A percentile compares a stretch with the other conserved stretches of the same genome.
These are phyloP conservation scores for Hypoxylon sp. DNA, from an alignment of 2,329 filamentous ascomycete genomes.

Conservation along the genomic window DNA sequence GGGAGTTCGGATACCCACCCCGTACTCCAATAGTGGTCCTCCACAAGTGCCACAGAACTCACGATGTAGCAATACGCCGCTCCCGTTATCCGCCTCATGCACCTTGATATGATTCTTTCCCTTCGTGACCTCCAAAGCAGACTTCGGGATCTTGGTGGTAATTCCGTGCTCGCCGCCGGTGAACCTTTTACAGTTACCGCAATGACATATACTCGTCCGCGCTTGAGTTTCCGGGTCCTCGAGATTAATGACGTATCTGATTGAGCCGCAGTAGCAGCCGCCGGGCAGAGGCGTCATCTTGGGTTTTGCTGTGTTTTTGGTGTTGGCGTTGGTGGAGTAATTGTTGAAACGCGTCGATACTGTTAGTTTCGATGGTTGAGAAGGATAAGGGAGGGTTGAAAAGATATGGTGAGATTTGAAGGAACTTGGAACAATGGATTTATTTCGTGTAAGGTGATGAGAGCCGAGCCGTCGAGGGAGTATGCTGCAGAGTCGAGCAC, in stretches of 20 bases:
- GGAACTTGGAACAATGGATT: background rate
- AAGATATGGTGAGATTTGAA: background rate
- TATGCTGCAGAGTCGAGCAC: constrained; percentile 1
- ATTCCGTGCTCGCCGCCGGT: constrained; percentile 66
- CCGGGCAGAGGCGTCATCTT: constrained; percentile 48
- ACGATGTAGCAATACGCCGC: constrained; percentile 60
- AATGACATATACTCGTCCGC: constrained; percentile 66
- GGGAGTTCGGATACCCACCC: constrained; percentile 52
- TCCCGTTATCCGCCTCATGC: constrained; percentile 64
- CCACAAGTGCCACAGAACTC: constrained; percentile 68
- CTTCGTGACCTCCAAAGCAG: constrained; percentile 57
- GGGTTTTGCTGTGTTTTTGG: background rate
- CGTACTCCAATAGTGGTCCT: constrained; percentile 65
- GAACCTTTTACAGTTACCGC: constrained; percentile 66
- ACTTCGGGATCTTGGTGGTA: constrained; percentile 63
- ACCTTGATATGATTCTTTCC: constrained; percentile 55
- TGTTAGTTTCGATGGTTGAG: background rate
- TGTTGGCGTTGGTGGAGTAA: background rate
- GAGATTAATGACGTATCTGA: constrained; percentile 62
- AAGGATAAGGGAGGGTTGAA: background rate
- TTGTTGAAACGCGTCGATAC: background rate
- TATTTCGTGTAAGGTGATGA: background rate
- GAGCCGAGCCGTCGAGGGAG: constrained; percentile 1
- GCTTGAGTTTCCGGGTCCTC: constrained; percentile 59
- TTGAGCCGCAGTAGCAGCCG: constrained; percentile 61